Percentiles rank a stretch among this genome's conserved stretches.
Evolutionary conservation across 305 asterid species (phyloP).

Genomic region (Solanum hybrid): DNA sequence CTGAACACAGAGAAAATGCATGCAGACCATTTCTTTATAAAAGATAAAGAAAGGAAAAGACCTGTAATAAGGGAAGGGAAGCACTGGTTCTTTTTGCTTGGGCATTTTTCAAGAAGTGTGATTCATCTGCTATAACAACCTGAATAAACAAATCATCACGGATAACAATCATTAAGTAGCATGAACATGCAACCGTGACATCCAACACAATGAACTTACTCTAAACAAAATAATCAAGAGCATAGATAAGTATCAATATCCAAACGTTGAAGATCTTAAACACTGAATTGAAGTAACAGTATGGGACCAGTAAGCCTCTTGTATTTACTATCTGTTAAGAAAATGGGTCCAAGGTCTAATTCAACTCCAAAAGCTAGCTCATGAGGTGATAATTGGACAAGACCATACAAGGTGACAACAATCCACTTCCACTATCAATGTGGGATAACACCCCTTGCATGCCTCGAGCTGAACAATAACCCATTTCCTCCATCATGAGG

Average conservation of each 20-base stretch:
- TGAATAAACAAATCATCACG: constrained; percentile 29
- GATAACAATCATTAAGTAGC: constrained; percentile 11
- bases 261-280: neutral
- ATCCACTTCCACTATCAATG: neutral
- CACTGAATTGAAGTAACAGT: neutral
- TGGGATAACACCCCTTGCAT: neutral
- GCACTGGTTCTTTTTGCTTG: constrained; percentile 92
- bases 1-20: constrained; percentile 1
- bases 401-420: neutral
- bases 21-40: neutral
- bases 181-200: neutral
- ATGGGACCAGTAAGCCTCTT: neutral
- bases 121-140: constrained; percentile 97
- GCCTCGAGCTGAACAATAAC: neutral
- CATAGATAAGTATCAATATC: neutral
- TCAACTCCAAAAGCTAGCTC: neutral
- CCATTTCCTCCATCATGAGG: neutral
- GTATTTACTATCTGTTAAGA: neutral
- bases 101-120: constrained; percentile 92
- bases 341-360: neutral
- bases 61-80: constrained; percentile 86
- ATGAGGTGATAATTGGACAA: neutral
- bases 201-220: neutral
- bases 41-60: constrained; percentile 10
- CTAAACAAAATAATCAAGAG: neutral